Conservation (phyloP, 2,329 filamentous ascomycete species). For the Pseudopyrenochaeta lycopersici region DNA sequence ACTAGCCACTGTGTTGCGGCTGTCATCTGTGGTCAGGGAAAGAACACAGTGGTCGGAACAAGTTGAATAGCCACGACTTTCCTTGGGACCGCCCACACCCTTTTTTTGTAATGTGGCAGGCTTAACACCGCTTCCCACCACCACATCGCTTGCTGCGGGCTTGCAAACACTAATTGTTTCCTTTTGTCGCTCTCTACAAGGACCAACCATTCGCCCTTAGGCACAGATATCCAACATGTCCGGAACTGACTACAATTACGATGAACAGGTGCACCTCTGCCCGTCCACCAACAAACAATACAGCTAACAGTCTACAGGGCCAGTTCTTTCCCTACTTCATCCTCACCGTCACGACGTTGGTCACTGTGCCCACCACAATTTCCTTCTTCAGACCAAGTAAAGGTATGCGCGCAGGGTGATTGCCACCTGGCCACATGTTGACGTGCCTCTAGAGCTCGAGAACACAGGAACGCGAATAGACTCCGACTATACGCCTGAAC, state of each 20-base stretch:
- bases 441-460: conserved; percentile 67
- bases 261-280: conserved; percentile 74
- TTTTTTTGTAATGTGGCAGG: conserved; percentile 28
- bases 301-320: conserved; percentile 63
- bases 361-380: conserved; percentile 91
- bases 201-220: conserved; percentile 21
- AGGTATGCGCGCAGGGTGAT: conserved; percentile 53
- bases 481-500: conserved; percentile 79
- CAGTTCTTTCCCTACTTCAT: conserved; percentile 99
- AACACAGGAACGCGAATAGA: conserved; percentile 84
- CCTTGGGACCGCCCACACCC: conserved; percentile 36
- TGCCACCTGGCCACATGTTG: conserved; percentile 12
- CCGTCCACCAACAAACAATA: neutral
- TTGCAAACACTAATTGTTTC: conserved; percentile 20
- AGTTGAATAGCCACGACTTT: conserved; percentile 36
- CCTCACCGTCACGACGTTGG: conserved; percentile 84
- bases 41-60: conserved; percentile 43
- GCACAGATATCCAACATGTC: conserved; percentile 44
- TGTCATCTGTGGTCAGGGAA: conserved; percentile 31
- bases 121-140: conserved; percentile 21
- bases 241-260: conserved; percentile 92
- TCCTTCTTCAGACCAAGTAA: conserved; percentile 82
- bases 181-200: conserved; percentile 25
- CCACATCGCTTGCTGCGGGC: conserved; percentile 23
- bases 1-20: conserved; percentile 28